Evolutionary conservation across 164 flowering plant genomes (phyloP), one percentile per base, ranked within the genome.

Genomic region (Sextonia rubra): DNA sequence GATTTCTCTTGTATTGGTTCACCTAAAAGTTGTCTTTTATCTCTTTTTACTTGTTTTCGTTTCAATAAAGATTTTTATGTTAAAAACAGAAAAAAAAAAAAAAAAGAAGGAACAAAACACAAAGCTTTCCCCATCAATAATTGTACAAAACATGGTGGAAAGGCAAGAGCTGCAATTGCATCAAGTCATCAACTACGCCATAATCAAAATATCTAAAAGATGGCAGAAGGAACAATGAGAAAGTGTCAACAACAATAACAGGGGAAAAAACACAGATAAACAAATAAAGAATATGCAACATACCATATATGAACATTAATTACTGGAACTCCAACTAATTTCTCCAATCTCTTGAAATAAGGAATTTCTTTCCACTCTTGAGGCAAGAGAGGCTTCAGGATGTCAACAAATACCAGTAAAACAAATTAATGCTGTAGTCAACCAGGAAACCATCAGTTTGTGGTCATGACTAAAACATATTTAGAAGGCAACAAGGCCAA

Each of bases 271-370:
- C n/a, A n/a, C n/a, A n/a, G n/a, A n/a, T n/a, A n/a, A n/a, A n/a
- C n/a, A n/a, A n/a, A n/a, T n/a, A n/a, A n/a, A n/a, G n/a, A n/a
- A n/a, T n/a, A n/a, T n/a, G n/a, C n/a, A n/a, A n/a, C 93, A 82
- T 56, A 95, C 98, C 99, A 95, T 85, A 95, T 93, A 77, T 95
- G 99, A 76, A 95, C 90, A 73, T 95, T 95, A 70, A 95, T 95
- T 48, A 95, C 99, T 37, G 98, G 99, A 79, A 95, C 98, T 69
- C 98, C 99, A 32, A 91, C 98, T 77, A 95, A 78, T 85, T 95
- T 95, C 25, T 93, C 98, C 85, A 95, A 78, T 79, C 76, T 91
- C 79, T 77, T 83, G 88, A 95, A 95, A 81, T 95, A 91, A 20
- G 85, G 81, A 30, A 91, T 79, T 78, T 86, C 92, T 80, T 85